Base-by-base conservation (phyloP, 768 basidiomycete genomes). In the Leccinellum albellum region DNA sequence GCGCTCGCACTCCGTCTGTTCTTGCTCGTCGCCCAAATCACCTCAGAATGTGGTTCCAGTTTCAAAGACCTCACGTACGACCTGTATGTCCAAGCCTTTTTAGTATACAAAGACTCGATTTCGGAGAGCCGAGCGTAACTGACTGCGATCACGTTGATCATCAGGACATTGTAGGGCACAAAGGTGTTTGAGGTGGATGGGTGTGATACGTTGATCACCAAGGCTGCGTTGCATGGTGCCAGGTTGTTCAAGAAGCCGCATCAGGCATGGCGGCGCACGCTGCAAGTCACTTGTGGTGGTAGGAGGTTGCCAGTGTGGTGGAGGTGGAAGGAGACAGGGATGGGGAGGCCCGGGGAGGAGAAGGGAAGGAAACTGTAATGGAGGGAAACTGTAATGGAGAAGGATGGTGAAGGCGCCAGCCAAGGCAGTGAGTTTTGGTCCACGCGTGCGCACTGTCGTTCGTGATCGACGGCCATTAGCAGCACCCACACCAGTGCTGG, bases 231-330 rank as follows among this genome's bases (percentile, higher is more conserved):
- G n/a, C n/a, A n/a, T n/a, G n/a, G n/a, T n/a, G n/a, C n/a, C n/a
- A n/a, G n/a, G n/a, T 74, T 98, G 61, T 73, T 99, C 72, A 99
- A 99, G 82, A 98, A 99, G 81, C 93, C 94, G 15, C 96, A 98
- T 72, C 97, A 98, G 73, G 89, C n/a, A 91, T 87, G 9, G 97
- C 96, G 7, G 97, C 98, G 21, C 86, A 90, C 49, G 79, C 94
- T 29, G 97, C 97, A 9, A 97, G 94, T 70, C 97, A 99, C 74
- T 75, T 99, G 64, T 99, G 97, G 96, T 99, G 95, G 95, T 96
- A 98, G 70, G 89, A 89, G 60, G 61, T 73, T 53, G 69, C 73
- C n/a, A n/a, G n/a, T n/a, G n/a, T n/a, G 0, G 69, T 72, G 60
- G 24, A 79, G 13, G 76, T 70, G 24, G 71, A 65, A 52, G 81